Conservation (phyloP, 345 rosid genomes). For the Erucastrum elatum region DNA sequence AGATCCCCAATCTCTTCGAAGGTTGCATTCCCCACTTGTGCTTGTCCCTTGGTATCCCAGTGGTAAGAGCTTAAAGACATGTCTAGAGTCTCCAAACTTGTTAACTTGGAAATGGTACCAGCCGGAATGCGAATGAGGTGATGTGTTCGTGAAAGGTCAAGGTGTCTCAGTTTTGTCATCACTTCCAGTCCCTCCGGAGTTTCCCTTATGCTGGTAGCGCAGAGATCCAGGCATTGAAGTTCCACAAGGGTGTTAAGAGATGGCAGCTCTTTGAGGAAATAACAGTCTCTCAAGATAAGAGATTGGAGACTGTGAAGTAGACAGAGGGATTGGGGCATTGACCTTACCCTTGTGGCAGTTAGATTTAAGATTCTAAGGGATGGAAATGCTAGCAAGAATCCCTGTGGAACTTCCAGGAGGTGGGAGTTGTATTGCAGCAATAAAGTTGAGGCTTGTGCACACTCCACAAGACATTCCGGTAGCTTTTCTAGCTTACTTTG, state of each 20-base stretch:
- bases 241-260: constrained; percentile 36
- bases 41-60: constrained; percentile 31
- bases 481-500: constrained; percentile 34
- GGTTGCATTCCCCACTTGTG: constrained; percentile 32
- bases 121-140: constrained; percentile 38
- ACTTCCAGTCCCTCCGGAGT: constrained; percentile 40
- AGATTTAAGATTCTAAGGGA: constrained; percentile 42
- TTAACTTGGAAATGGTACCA: constrained; percentile 37
- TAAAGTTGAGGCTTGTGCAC: constrained; percentile 35
- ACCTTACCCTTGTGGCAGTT: constrained; percentile 33
- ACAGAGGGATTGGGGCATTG: constrained; percentile 39
- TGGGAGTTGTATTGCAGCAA: constrained; percentile 43
- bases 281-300: constrained; percentile 44
- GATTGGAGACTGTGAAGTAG: constrained; percentile 34
- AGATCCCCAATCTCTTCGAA: constrained; percentile 36
- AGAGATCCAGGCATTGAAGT: constrained; percentile 46
- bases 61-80: constrained; percentile 45
- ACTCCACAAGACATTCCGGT: constrained; percentile 12
- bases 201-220: constrained; percentile 37
- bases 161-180: constrained; percentile 32
- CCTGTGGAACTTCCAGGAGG: constrained; percentile 23
- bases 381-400: constrained; percentile 37
- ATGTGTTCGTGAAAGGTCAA: constrained; percentile 45
- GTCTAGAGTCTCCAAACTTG: constrained; percentile 44
- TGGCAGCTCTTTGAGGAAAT: constrained; percentile 38